Percentiles rank a stretch among this genome's conserved stretches.
These are phyloP conservation scores for Globisporangium lucens DNA, from an alignment of 352 stramenopile genomes.

Conservation along the genomic window DNA sequence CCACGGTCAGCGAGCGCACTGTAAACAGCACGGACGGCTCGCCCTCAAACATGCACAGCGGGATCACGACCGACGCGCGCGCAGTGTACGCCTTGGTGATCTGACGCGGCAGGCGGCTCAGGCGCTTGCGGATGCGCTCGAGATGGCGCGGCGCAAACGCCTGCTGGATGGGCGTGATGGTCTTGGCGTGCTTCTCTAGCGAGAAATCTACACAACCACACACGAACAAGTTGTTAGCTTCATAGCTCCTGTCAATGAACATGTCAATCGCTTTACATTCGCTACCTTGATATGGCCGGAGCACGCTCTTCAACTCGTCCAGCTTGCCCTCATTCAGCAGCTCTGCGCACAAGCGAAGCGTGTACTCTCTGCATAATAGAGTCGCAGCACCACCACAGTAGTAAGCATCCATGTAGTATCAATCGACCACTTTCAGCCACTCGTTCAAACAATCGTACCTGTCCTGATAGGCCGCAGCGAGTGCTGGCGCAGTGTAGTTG, in stretches of 20 bases:
- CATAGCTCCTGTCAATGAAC: too few species aligned
- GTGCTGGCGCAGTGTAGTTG: constrained; percentile 95
- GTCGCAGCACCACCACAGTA: background rate
- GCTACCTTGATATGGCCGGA: constrained; percentile 79
- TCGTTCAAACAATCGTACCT: constrained; percentile 44
- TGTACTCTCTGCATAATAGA: constrained; percentile 54
- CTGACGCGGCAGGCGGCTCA: constrained; percentile 93
- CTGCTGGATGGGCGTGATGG: constrained; percentile 45
- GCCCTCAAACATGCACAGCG: constrained; percentile 95
- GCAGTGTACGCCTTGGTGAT: constrained; percentile 91
- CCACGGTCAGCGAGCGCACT: constrained; percentile 87
- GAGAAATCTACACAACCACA: constrained; percentile 35
- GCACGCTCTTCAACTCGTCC: constrained; percentile 60
- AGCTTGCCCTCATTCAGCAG: constrained; percentile 73
- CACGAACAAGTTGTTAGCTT: background rate
- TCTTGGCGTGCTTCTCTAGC: constrained; percentile 34
- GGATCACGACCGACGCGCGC: constrained; percentile 93
- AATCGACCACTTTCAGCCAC: background rate
- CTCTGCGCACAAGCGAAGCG: constrained; percentile 67
- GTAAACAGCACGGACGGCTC: constrained; percentile 96
- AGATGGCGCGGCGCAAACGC: constrained; percentile 88
- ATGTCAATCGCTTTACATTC: too few species aligned
- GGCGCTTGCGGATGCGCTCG: constrained; percentile 92
- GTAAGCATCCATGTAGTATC: background rate
- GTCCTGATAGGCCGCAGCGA: constrained; percentile 94